phyloP scores from a whole-genome alignment of 768 basidiomycete genomes.

The Mycena metata region DNA sequence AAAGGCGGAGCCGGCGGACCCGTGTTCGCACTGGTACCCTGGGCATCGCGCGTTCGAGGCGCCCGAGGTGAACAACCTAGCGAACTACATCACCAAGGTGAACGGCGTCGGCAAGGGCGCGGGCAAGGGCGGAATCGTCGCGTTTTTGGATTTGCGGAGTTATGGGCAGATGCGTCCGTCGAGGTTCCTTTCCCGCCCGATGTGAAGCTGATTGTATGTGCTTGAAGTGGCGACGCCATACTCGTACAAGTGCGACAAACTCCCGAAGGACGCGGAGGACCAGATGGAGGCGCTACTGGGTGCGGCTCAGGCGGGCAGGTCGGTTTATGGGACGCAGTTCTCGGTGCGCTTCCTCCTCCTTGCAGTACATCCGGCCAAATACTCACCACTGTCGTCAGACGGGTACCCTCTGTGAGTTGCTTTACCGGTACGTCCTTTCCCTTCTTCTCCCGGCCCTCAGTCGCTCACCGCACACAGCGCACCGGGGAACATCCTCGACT shows the following conservation, averaged over 20 bases:
- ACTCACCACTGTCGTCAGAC: slow-evolving; percentile 45
- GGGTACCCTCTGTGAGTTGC: slow-evolving; percentile 59
- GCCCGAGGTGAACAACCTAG: slow-evolving; percentile 81
- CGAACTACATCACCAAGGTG: slow-evolving; percentile 71
- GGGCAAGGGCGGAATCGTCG: slow-evolving; percentile 53
- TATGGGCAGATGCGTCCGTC: slow-evolving; percentile 87
- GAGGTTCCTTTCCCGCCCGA: not conserved
- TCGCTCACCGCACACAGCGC: slow-evolving; percentile 49
- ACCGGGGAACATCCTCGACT: slow-evolving; percentile 77
- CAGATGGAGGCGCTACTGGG: slow-evolving; percentile 80
- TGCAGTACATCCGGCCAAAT: not conserved
- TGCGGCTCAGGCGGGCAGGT: slow-evolving; percentile 68
- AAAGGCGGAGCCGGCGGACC: slow-evolving; percentile 52
- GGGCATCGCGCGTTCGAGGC: slow-evolving; percentile 83
- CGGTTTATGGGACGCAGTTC: slow-evolving; percentile 69
- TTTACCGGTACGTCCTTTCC: slow-evolving; percentile 54
- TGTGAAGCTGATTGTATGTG: not conserved
- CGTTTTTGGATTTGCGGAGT: slow-evolving; percentile 82
- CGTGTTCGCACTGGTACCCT: slow-evolving; percentile 84
- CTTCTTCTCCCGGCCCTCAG: slow-evolving; percentile 6
- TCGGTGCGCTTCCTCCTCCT: slow-evolving; percentile 46
- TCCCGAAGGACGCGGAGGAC: slow-evolving; percentile 81
- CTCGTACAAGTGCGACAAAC: slow-evolving; percentile 58
- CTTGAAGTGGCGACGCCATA: slow-evolving; percentile 82
- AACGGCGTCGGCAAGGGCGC: slow-evolving; percentile 34